Evolutionary conservation across 371 early-diverging fungal species (phyloP).

Genomic region (Chytridium lagenaria): DNA sequence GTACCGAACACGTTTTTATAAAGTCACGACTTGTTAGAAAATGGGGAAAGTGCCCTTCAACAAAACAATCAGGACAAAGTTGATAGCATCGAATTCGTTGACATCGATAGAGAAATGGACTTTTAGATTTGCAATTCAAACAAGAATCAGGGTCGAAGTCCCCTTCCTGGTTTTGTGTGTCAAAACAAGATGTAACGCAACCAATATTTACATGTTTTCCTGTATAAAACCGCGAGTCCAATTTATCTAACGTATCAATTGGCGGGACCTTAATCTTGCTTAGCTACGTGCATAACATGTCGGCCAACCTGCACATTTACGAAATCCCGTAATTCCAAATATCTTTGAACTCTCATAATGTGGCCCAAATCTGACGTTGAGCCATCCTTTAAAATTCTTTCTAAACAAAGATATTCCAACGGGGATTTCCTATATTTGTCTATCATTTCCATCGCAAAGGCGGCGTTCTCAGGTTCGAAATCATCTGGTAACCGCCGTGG

Average conservation of each 20-base stretch:
- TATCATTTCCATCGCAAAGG: not conserved
- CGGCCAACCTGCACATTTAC: not conserved
- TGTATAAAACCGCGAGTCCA: not conserved
- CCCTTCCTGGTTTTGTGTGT: not conserved
- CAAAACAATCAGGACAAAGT: constrained; percentile 7
- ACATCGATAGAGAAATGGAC: not conserved
- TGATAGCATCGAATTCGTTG: constrained; percentile 1
- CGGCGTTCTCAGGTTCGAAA: not conserved
- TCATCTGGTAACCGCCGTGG: not conserved
- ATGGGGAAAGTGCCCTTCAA: constrained; percentile 3
- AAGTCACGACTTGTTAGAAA: constrained; percentile 9
- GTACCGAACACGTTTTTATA: not conserved
- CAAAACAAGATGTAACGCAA: not conserved
- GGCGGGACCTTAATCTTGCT: not conserved
- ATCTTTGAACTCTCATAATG: not conserved
- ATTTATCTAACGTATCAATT: not conserved
- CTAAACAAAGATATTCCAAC: not conserved
- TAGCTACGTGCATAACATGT: not conserved
- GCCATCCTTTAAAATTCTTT: not conserved
- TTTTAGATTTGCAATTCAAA: not conserved
- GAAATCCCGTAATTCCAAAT: not conserved
- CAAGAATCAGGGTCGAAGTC: constrained; percentile 6
- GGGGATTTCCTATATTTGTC: not conserved
- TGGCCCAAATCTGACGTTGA: not conserved
- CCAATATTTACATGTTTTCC: not conserved